Evolutionary conservation across 1,139 yeast genomes (phyloP), one percentile per base, ranked within the genome.

Genomic region (Suhomyces taliae): DNA sequence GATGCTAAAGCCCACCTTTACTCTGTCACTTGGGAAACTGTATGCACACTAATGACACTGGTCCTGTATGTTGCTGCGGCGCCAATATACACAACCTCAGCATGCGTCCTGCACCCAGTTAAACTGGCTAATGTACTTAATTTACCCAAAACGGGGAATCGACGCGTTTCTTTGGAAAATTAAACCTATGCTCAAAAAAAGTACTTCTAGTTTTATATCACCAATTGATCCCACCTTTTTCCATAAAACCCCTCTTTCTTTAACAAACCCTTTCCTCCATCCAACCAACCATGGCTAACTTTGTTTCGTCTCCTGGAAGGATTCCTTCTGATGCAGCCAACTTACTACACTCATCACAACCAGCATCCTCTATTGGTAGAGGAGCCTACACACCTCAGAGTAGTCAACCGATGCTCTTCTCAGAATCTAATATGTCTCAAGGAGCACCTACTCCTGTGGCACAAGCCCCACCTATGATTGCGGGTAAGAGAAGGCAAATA

Each of bases 401-500:
- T 37, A 48, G 50, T 29, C 53, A 52, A 27, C 52, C 51, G 2
- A 34, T 27, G 27, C 49, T 54, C 33, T 53, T 49, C 37, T 52
- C 57, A 1, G 60, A 56, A 40, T 39, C 65, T 54, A 50, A 58
- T 56, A 32, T 46, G 46, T 51, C 69, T 42, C 52, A 51, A 31
- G 39, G 51, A 12, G 48, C 58, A 45, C 49, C 59, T 53, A 39
- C 55, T 46, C 61, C 53, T 34, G 59, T 49, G 36, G 48, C 54
- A 37, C 57, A 55, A 50, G 47, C 47, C 36, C 55, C 65, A 12
- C 51, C 61, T 15, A 58, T 57, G 7, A 55, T 60, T n/a, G 59
- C 71, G 3, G 72, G 73, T 34, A 70, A 78, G 62, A 70, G 82
- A 64, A 76, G 81, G 54, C 72, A 83, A 50, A 78, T 83, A 46